These are phyloP conservation scores for Boletellus ananiceps DNA, from an alignment of 768 basidiomycete species.

Conservation along the genomic window DNA sequence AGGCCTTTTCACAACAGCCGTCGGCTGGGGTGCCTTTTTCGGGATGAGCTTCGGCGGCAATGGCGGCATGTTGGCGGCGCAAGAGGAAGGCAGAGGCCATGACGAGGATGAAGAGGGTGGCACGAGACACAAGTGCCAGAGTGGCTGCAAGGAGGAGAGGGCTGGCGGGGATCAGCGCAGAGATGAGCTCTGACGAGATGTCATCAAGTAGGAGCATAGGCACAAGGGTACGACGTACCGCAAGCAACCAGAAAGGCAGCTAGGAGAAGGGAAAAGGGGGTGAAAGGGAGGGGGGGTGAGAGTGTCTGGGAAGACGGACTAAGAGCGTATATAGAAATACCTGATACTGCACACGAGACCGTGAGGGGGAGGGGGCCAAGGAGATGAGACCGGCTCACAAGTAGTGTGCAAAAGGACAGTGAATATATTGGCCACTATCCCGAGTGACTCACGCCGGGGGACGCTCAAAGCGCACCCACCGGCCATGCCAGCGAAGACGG, in stretches of 20 bases:
- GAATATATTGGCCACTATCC: constrained; percentile 14
- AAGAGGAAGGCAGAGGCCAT: constrained; percentile 6
- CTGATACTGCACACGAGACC: constrained; percentile 17
- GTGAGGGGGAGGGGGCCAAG: neutral
- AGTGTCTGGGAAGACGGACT: constrained; percentile 2
- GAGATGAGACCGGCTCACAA: constrained; percentile 10
- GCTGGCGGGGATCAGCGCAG: constrained; percentile 22
- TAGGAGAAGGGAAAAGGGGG: constrained; percentile 15
- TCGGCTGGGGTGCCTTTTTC: constrained; percentile 14
- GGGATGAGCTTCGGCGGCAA: neutral
- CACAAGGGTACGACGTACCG: constrained; percentile 17
- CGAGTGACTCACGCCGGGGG: constrained; percentile 14
- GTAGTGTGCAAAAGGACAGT: constrained; percentile 19
- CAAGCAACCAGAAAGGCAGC: constrained; percentile 22
- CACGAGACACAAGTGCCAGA: constrained; percentile 23
- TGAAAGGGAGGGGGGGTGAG: constrained; percentile 7
- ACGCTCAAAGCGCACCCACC: constrained; percentile 18
- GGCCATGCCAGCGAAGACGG: constrained; percentile 21
- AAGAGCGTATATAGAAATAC: constrained; percentile 24
- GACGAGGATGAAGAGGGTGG: constrained; percentile 17
- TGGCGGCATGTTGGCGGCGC: neutral
- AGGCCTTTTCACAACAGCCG: constrained; percentile 2
- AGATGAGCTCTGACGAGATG: constrained; percentile 19
- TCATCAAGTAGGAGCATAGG: neutral
- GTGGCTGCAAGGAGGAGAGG: constrained; percentile 23